Conservation (phyloP, 352 stramenopile species). For the Phytopythium boreale region DNA sequence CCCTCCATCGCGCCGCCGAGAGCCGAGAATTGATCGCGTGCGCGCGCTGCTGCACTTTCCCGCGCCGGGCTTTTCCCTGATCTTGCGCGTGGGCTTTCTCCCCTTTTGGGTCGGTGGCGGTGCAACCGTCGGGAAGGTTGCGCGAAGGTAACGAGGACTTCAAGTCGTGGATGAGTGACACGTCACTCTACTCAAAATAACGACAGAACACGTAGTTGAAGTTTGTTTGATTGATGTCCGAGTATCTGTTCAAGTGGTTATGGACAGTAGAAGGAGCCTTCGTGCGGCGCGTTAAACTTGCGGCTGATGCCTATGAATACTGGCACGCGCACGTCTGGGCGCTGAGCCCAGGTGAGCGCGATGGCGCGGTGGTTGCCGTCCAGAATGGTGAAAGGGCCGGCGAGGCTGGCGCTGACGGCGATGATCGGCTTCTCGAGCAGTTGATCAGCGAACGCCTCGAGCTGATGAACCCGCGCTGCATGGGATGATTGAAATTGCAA, state of each 20-base stretch:
- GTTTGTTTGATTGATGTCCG: neutral
- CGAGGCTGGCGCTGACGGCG: constrained; percentile 16
- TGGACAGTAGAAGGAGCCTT: constrained; percentile 20
- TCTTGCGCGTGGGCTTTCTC: constrained; percentile 1
- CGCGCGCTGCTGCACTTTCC: constrained; percentile 10
- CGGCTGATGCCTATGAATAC: constrained; percentile 25
- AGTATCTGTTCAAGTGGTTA: constrained; percentile 6
- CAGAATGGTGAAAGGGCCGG: constrained; percentile 33
- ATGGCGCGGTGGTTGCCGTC: constrained; percentile 36
- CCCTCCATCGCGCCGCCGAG: constrained; percentile 11
- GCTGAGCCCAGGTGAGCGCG: constrained; percentile 14
- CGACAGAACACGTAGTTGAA: neutral
- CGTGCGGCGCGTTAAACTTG: constrained; percentile 18
- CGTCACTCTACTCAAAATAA: constrained; percentile 1
- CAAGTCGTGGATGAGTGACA: neutral
- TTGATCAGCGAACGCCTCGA: neutral
- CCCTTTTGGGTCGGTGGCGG: neutral
- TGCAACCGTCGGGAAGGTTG: constrained; percentile 10
- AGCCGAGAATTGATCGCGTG: constrained; percentile 10
- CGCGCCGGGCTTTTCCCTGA: neutral
- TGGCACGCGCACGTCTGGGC: constrained; percentile 14
- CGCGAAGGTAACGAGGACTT: constrained; percentile 15
- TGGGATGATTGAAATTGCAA: neutral
- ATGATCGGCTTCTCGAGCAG: constrained; percentile 17
- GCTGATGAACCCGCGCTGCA: neutral